phyloP scores from a whole-genome alignment of 1,284 basidiomycete species.

The Fomitopsis pinicola region DNA sequence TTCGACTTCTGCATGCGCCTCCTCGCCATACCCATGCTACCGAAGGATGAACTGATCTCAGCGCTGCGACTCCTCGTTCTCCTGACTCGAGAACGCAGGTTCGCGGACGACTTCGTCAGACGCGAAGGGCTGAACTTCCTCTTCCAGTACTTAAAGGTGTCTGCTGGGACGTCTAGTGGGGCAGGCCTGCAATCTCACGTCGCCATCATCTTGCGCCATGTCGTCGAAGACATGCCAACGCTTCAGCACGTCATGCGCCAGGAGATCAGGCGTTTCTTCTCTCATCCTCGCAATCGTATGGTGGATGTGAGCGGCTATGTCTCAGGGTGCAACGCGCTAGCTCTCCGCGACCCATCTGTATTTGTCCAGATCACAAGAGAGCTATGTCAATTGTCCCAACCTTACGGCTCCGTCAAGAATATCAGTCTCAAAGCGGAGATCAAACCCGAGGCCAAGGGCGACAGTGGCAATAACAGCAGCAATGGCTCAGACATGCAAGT shows the following conservation, averaged over 20 bases:
- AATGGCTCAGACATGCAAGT: conserved; percentile 58
- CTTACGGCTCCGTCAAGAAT: conserved; percentile 58
- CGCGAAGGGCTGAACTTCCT: conserved; percentile 61
- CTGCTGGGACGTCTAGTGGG: conserved; percentile 41
- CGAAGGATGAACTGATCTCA: conserved; percentile 78
- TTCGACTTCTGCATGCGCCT: conserved; percentile 75
- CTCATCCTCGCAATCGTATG: conserved; percentile 63
- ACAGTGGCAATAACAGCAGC: conserved; percentile 21
- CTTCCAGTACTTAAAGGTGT: conserved; percentile 59
- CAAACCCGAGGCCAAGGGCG: conserved; percentile 18
- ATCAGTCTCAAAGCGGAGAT: conserved; percentile 51
- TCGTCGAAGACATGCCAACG: conserved; percentile 74
- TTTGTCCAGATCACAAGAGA: conserved; percentile 77
- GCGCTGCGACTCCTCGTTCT: conserved; percentile 77
- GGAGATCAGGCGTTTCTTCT: conserved; percentile 77
- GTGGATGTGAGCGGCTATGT: conserved; percentile 75
- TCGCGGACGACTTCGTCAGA: conserved; percentile 60
- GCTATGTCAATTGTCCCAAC: conserved; percentile 69
- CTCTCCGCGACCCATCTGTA: conserved; percentile 73
- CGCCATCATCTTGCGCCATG: conserved; percentile 85
- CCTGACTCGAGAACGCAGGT: conserved; percentile 66
- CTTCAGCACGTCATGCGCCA: conserved; percentile 77
- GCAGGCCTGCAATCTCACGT: conserved; percentile 80
- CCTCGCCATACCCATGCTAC: conserved; percentile 55
- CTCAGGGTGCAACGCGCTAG: conserved; percentile 75